Evolutionary conservation across 306 rosid species (phyloP).

Genomic region (Luffa acutangula): DNA sequence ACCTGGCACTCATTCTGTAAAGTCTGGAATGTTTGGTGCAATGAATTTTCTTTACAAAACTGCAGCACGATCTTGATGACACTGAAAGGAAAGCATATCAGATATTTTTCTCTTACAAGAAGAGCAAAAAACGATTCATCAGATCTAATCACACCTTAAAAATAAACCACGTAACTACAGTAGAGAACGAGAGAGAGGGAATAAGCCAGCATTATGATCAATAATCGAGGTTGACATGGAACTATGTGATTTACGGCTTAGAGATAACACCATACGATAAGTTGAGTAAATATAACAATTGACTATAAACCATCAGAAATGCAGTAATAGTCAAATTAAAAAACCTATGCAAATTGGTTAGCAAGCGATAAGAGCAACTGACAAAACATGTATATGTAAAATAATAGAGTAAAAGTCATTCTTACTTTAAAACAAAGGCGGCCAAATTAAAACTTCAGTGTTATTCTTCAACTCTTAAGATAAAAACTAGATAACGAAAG

Average conservation of each 20-base stretch:
- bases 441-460: background rate
- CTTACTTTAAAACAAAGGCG: background rate
- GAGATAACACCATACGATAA: background rate
- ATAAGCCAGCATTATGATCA: background rate
- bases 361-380: background rate
- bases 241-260: background rate
- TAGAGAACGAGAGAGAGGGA: background rate
- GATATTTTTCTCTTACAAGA: background rate
- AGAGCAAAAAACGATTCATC: background rate
- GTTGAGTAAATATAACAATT: background rate
- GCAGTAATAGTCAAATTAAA: background rate
- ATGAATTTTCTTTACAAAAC: constrained; percentile 89
- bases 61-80: constrained; percentile 97
- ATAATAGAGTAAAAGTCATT: background rate
- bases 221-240: background rate
- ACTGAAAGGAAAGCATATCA: constrained; percentile 29
- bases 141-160: background rate
- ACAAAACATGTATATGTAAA: background rate
- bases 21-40: constrained; percentile 86
- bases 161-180: background rate
- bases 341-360: background rate
- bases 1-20: constrained; percentile 96
- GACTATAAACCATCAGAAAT: background rate
- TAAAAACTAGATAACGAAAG: background rate
- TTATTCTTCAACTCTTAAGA: background rate